These are phyloP conservation scores for Aphanomyces euteiches DNA, from an alignment of 352 stramenopile species.

Conservation along the genomic window DNA sequence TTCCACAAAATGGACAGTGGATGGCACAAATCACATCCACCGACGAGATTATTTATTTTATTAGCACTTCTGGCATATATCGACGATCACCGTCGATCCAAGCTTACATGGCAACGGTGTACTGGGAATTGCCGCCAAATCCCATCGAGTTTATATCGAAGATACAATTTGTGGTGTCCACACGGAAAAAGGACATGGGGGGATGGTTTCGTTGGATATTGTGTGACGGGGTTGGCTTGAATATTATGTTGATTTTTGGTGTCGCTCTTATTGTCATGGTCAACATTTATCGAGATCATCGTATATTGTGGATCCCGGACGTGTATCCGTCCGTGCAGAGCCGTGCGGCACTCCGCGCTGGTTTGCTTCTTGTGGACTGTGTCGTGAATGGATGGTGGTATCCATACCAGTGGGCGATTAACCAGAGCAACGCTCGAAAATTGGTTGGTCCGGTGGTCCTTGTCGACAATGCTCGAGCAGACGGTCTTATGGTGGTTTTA, in stretches of 20 bases:
- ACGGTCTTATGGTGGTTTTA: conserved; percentile 6
- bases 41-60: not conserved
- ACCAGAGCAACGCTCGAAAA: not conserved
- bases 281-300: not conserved
- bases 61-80: conserved; percentile 13
- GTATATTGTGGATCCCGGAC: not conserved
- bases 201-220: conserved; percentile 15
- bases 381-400: not conserved
- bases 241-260: not conserved
- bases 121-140: conserved; percentile 10
- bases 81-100: not conserved
- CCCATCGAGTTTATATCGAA: not conserved
- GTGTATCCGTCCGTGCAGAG: conserved; percentile 3
- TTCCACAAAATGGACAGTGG: not conserved
- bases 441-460: not conserved
- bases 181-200: not conserved
- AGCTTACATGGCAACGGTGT: conserved; percentile 1
- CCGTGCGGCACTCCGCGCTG: not conserved
- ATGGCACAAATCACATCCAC: not conserved
- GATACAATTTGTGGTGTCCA: not conserved
- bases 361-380: not conserved
- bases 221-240: conserved; percentile 7
- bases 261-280: conserved; percentile 9
- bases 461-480: conserved; percentile 1
- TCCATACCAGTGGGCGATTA: conserved; percentile 1